These are phyloP conservation scores for Phialemonium atrogriseum DNA, from an alignment of 2,329 filamentous ascomycete genomes.

Conservation along the genomic window DNA sequence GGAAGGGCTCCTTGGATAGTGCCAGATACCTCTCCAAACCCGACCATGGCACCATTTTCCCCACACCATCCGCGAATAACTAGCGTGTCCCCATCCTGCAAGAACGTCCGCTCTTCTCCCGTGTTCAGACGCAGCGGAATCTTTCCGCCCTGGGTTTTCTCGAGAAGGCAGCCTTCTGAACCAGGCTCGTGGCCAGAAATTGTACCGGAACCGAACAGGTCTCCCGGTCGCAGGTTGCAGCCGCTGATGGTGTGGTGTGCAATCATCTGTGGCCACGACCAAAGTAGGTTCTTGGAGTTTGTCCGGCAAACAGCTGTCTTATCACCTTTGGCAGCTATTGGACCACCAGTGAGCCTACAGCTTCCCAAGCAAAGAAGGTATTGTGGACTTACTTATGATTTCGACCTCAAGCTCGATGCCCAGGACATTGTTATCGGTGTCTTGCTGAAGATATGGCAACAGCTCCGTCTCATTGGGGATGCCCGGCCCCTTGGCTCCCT, in stretches of 20 bases:
- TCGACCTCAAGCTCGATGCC: constrained; percentile 30
- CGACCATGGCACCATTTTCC: constrained; percentile 58
- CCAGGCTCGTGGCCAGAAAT: constrained; percentile 59
- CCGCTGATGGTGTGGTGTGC: constrained; percentile 71
- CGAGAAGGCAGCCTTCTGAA: constrained; percentile 61
- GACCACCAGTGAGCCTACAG: constrained; percentile 8
- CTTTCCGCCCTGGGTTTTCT: constrained; percentile 65
- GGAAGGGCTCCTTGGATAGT: too few species aligned
- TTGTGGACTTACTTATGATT: constrained; percentile 27
- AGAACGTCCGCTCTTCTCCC: constrained; percentile 60
- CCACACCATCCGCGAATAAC: constrained; percentile 59
- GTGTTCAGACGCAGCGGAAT: constrained; percentile 49
- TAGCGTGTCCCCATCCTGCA: constrained; percentile 67
- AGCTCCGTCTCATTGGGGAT: constrained; percentile 24
- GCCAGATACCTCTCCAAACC: constrained; percentile 73
- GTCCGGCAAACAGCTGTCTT: constrained; percentile 21
- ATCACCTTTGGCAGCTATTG: constrained; percentile 8
- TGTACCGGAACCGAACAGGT: constrained; percentile 70
- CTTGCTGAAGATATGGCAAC: constrained; percentile 39
- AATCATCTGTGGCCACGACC: constrained; percentile 76
- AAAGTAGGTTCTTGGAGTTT: constrained; percentile 46
- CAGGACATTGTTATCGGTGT: constrained; percentile 31
- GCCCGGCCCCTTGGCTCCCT: constrained; percentile 15
- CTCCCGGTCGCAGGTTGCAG: constrained; percentile 65
- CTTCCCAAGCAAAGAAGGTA: constrained; percentile 9